Percentiles rank a stretch among this genome's conserved stretches.
Conservation (phyloP, 2,329 filamentous ascomycete genomes). For the Ophiosphaerella herpotricha region DNA sequence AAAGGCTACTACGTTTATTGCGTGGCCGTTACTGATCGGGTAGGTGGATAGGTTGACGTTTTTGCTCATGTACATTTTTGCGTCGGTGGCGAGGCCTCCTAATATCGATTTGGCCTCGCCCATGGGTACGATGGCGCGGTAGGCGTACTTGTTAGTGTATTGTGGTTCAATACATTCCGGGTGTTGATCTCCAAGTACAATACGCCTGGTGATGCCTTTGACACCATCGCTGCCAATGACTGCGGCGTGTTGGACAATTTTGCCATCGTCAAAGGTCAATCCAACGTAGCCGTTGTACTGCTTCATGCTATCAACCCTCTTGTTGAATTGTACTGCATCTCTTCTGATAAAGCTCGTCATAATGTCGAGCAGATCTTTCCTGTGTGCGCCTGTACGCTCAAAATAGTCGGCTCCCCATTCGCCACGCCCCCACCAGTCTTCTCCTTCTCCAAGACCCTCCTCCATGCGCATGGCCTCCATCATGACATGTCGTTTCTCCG, state of each 20-base stretch:
- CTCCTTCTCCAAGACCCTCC: constrained; percentile 46
- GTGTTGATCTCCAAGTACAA: constrained; percentile 20
- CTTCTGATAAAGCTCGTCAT: constrained; percentile 53
- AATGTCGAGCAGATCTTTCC: constrained; percentile 50
- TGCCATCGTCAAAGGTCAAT: constrained; percentile 44
- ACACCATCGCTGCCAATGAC: constrained; percentile 57
- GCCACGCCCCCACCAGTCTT: constrained; percentile 44
- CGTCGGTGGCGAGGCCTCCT: constrained; percentile 34
- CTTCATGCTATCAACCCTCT: constrained; percentile 30
- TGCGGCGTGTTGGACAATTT: constrained; percentile 43
- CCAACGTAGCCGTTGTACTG: constrained; percentile 44
- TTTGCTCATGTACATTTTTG: constrained; percentile 35
- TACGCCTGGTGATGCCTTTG: constrained; percentile 36
- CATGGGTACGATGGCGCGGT: constrained; percentile 39
- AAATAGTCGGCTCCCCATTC: constrained; percentile 46
- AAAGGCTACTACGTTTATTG: constrained; percentile 29
- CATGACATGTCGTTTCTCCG: constrained; percentile 46
- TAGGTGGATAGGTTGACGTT: constrained; percentile 24
- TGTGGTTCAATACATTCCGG: constrained; percentile 25
- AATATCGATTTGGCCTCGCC: constrained; percentile 46
- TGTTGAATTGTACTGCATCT: constrained; percentile 33
- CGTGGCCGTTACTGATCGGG: constrained; percentile 27
- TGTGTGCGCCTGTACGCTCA: constrained; percentile 49
- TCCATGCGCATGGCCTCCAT: constrained; percentile 50
- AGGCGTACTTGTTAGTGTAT: constrained; percentile 34